Evolutionary conservation across 2,329 filamentous ascomycete genomes (phyloP).

Genomic region (Fusarium fracticaudum): DNA sequence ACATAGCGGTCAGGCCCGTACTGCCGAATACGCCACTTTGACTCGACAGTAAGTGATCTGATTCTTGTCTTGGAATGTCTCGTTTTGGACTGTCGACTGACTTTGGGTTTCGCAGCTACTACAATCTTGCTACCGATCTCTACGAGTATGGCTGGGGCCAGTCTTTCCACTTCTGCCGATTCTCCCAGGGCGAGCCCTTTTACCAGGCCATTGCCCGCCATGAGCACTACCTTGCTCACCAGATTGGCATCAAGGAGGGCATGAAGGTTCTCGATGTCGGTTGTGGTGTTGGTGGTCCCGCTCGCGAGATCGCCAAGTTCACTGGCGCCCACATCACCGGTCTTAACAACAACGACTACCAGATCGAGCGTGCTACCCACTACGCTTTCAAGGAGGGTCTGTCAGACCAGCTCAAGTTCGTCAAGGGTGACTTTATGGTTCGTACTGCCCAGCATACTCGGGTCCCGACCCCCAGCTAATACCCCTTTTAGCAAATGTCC

Average conservation of each 20-base stretch:
- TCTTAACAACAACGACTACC: constrained; percentile 99
- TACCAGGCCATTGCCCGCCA: constrained; percentile 92
- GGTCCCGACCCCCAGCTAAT: constrained; percentile 13
- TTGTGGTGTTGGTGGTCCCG: constrained; percentile 95
- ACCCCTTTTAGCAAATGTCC: constrained; percentile 77
- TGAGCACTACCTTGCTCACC: constrained; percentile 95
- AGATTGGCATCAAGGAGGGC: constrained; percentile 84
- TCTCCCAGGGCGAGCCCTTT: constrained; percentile 86
- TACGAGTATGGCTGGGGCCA: constrained; percentile 98
- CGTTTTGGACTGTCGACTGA: constrained; percentile 25
- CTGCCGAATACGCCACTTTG: constrained; percentile 89
- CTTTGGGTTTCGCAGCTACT: constrained; percentile 70
- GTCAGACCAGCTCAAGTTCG: constrained; percentile 80
- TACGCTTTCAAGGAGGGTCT: constrained; percentile 87
- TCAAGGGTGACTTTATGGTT: constrained; percentile 97
- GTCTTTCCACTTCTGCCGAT: constrained; percentile 98
- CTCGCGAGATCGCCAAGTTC: constrained; percentile 96
- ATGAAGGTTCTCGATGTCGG: constrained; percentile 96
- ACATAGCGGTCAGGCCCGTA: constrained; percentile 68
- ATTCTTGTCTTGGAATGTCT: neutral
- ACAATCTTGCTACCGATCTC: constrained; percentile 94
- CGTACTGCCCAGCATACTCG: constrained; percentile 18
- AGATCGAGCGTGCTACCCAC: constrained; percentile 89
- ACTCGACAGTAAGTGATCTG: constrained; percentile 80
- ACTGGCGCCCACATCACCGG: constrained; percentile 88